phyloP scores from a whole-genome alignment of 306 rosid genomes.

The Luffa acutangula region DNA sequence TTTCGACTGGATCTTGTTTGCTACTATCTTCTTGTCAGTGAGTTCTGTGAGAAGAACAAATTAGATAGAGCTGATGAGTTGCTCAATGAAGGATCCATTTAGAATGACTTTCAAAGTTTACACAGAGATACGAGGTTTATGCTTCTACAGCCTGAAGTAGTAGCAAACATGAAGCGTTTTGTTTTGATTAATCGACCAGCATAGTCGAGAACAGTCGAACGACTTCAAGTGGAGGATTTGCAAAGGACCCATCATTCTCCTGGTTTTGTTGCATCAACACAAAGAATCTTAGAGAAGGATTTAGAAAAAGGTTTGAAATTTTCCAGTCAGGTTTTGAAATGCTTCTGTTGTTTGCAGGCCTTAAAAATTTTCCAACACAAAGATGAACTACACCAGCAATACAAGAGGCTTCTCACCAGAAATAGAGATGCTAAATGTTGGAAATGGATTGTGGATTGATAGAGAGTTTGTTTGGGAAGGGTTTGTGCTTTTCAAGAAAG shows the following conservation, averaged over 20 bases:
- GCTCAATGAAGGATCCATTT: slow-evolving; percentile 20
- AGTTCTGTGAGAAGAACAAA: slow-evolving; percentile 60
- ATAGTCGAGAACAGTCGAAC: background rate
- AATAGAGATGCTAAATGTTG: background rate
- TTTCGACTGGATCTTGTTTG: slow-evolving; percentile 42
- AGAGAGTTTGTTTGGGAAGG: background rate
- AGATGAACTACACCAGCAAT: background rate
- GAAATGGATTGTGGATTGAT: background rate
- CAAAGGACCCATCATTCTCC: background rate
- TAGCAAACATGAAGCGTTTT: background rate
- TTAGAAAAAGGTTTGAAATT: background rate
- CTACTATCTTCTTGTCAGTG: slow-evolving; percentile 52
- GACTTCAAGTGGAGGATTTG: background rate
- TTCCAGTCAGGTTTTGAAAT: too few relatives aligned
- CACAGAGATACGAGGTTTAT: slow-evolving; percentile 26
- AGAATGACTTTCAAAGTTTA: too few relatives aligned
- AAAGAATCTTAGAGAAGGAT: background rate
- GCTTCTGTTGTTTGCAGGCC: background rate
- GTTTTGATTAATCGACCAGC: background rate
- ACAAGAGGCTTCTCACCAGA: background rate
- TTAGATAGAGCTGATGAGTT: slow-evolving; percentile 36
- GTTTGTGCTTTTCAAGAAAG: background rate
- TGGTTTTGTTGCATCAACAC: background rate
- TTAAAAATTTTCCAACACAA: background rate
- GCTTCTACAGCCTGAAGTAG: slow-evolving; percentile 8